Evolutionary conservation across 139 green algal genomes (phyloP).

Genomic region (Chlorella sorokiniana): DNA sequence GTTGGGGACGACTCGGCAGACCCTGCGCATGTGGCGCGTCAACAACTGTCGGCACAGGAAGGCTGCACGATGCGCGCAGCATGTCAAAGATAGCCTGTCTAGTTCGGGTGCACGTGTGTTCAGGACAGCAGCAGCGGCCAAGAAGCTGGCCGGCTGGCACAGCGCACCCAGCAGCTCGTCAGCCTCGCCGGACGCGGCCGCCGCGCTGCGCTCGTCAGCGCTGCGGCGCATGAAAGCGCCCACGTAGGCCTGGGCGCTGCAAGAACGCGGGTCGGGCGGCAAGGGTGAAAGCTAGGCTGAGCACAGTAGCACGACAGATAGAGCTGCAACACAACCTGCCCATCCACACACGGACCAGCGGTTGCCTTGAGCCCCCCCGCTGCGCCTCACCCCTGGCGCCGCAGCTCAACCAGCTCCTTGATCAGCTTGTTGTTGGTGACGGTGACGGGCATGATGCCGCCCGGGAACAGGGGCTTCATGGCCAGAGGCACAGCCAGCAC

Average conservation of each 20-base stretch:
- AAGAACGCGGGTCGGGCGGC: neutral
- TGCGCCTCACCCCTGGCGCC: slow-evolving; percentile 60
- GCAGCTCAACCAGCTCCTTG: slow-evolving; percentile 80
- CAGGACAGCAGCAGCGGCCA: neutral
- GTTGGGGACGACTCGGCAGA: neutral
- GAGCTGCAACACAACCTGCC: neutral
- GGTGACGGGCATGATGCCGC: slow-evolving; percentile 83
- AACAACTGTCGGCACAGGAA: neutral
- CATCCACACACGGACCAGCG: neutral
- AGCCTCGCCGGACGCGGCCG: neutral
- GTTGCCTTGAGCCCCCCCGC: neutral
- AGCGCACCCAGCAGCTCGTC: slow-evolving; percentile 25
- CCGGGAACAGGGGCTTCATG: slow-evolving; percentile 84
- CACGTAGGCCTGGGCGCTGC: slow-evolving; percentile 88
- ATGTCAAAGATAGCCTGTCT: too few relatives aligned
- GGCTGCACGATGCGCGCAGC: too few relatives aligned
- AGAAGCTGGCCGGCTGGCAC: neutral
- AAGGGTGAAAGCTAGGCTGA: neutral
- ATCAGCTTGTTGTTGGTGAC: slow-evolving; percentile 81
- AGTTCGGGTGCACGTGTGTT: too few relatives aligned
- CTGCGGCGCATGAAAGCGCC: slow-evolving; percentile 81
- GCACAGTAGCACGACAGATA: neutral
- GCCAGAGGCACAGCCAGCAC: slow-evolving; percentile 78
- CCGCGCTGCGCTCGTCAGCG: neutral
- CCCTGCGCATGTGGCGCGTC: neutral